phyloP scores from a whole-genome alignment of 768 basidiomycete species.

The Suillus paluster region DNA sequence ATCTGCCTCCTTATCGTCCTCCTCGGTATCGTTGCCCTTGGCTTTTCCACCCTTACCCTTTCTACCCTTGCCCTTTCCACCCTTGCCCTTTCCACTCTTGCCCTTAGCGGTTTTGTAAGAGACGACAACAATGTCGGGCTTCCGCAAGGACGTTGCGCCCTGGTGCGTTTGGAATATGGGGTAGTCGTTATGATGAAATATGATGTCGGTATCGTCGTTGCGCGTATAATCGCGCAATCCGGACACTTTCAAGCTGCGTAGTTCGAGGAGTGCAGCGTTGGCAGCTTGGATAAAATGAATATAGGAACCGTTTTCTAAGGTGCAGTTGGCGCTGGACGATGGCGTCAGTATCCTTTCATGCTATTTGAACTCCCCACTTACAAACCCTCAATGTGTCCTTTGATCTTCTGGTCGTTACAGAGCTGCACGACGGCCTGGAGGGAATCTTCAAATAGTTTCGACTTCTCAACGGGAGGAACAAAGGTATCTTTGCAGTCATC shows the following conservation, averaged over 20 bases:
- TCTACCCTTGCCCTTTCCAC: background rate
- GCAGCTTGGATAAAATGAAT: background rate
- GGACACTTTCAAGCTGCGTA: no score
- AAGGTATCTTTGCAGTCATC: background rate
- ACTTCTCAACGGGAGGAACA: background rate
- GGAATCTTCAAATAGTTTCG: background rate
- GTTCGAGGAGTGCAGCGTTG: background rate
- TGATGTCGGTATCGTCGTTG: background rate
- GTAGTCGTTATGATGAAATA: background rate
- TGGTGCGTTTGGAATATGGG: background rate
- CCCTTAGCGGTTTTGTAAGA: background rate
- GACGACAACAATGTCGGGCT: slow-evolving; percentile 1
- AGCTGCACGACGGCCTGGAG: background rate
- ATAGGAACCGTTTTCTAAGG: background rate
- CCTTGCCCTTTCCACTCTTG: background rate
- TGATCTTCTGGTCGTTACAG: background rate
- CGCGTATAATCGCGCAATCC: no score
- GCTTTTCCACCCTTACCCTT: background rate
- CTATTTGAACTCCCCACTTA: background rate
- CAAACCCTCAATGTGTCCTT: background rate
- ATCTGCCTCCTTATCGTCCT: no score
- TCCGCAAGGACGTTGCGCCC: background rate
- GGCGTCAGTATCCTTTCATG: background rate
- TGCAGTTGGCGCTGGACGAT: background rate
- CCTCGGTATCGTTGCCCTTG: no score